Evolutionary conservation across 2,329 filamentous ascomycete species (phyloP), one percentile per base, ranked within the genome.

Genomic region (Trichoderma harzianum): DNA sequence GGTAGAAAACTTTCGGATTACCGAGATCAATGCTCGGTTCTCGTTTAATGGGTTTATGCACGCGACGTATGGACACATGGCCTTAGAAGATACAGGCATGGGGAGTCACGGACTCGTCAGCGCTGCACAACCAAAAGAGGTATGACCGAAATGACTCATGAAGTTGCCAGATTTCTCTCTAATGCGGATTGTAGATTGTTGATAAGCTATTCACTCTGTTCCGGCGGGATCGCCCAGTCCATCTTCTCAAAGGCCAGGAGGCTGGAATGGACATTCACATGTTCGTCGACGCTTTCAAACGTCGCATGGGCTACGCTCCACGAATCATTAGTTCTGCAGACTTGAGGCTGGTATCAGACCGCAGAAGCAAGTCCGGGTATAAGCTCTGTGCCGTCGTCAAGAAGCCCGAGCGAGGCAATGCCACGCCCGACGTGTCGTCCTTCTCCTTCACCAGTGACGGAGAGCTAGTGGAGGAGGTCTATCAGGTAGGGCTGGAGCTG

Each of bases 11-110:
- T 80, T 77, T 30, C 71, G 77, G 7, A 79, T 84, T 7, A 82
- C 81, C 3, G 83, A 84, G 26, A 83, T 84, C 43, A 84, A 84
- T 62, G 82, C 80, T 1, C 78, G 83, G 0, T 84, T 83, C 64
- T 76, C 77, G 12, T 83, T 83, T 70, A 84, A 84, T 57, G 81
- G 80, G 0, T 81, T 79, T 32, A 70, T 82, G 74, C 75, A 80
- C 39, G 71, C 74, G 18, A 73, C 75, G 0, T 78, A 80, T 34
- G 80, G 80, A 0, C 79, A 82, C 8, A 43, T 77, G 24, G 78
- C 75, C 7, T 70, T 82, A 1, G 74, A 78, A 16, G 58, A 62
- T 7, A 73, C 74, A 58, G 71, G 71, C 11, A 60, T 74, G 16
- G 72, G 34, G 7, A 11, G 62, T 10, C 61, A 51, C 32, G 72